A percentile compares a stretch with the other conserved stretches of the same genome.
These are phyloP conservation scores for Ustilago cynodontis DNA, from an alignment of 1,284 basidiomycete species.

Conservation along the genomic window DNA sequence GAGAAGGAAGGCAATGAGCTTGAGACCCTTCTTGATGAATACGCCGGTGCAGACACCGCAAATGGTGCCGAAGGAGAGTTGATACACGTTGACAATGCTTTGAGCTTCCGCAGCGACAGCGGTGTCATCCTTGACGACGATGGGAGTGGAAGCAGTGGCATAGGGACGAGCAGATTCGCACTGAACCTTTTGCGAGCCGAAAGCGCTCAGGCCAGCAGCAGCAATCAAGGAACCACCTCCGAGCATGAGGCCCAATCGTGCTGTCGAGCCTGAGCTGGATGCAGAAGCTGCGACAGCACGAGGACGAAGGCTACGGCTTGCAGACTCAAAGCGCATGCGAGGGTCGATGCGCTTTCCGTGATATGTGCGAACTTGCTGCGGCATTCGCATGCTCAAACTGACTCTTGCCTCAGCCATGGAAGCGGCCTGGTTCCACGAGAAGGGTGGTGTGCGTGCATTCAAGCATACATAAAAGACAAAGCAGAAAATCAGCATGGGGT, in stretches of 20 bases:
- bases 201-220: conserved; percentile 28
- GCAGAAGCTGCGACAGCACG: conserved; percentile 25
- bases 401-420: conserved; percentile 36
- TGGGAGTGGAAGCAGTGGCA: conserved; percentile 20
- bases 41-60: conserved; percentile 87
- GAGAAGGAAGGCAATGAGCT: conserved; percentile 82
- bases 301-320: conserved; percentile 6
- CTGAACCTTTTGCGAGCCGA: conserved; percentile 15
- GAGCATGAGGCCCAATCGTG: conserved; percentile 31
- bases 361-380: conserved; percentile 38
- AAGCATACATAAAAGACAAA: background rate
- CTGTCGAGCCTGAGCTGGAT: conserved; percentile 14
- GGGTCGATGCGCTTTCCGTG: conserved; percentile 42
- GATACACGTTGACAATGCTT: conserved; percentile 81
- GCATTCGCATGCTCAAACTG: conserved; percentile 31
- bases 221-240: conserved; percentile 35
- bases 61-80: conserved; percentile 87
- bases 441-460: background rate
- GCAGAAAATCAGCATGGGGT: background rate
- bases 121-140: conserved; percentile 21
- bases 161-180: conserved; percentile 41
- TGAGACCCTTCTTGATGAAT: conserved; percentile 93
- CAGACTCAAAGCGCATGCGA: conserved; percentile 18
- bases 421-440: conserved; percentile 10
- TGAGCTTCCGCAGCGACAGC: conserved; percentile 71